A percentile compares a stretch with the other conserved stretches of the same genome.
Evolutionary conservation across 2,329 filamentous ascomycete species (phyloP).

Genomic region (Clarireedia hainanense): DNA sequence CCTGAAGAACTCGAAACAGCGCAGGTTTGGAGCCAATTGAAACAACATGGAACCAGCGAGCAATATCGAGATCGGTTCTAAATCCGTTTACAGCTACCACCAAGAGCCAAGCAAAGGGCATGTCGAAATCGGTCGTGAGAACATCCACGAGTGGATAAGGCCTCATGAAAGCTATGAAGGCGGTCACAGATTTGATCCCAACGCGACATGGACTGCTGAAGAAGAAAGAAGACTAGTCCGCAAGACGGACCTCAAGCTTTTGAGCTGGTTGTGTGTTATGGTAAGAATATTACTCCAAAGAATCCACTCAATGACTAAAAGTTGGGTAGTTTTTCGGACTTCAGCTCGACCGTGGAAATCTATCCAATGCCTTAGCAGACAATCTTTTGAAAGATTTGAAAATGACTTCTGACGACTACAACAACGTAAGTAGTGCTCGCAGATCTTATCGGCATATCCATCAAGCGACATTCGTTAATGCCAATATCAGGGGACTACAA

Average conservation of each 20-base stretch:
- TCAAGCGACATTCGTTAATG: not conserved
- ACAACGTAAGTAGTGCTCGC: conserved; percentile 9
- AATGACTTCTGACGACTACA: conserved; percentile 15
- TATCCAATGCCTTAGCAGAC: conserved; percentile 48
- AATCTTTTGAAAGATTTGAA: conserved; percentile 19
- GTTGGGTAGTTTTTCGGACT: conserved; percentile 47
- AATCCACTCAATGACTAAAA: not conserved
- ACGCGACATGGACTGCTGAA: conserved; percentile 44
- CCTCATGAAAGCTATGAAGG: conserved; percentile 8
- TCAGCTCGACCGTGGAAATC: conserved; percentile 52
- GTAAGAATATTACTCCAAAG: not conserved
- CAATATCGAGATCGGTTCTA: too few relatives aligned
- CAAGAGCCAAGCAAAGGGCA: too few relatives aligned
- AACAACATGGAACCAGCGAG: too few relatives aligned
- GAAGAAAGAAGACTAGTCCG: conserved; percentile 50
- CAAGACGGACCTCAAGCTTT: conserved; percentile 31
- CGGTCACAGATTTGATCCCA: conserved; percentile 35
- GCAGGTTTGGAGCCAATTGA: too few relatives aligned
- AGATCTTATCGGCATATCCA: not conserved
- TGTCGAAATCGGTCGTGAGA: too few relatives aligned
- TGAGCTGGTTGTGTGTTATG: conserved; percentile 6
- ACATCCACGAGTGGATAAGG: too few relatives aligned
- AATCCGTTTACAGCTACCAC: too few relatives aligned
- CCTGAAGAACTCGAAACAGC: too few relatives aligned
- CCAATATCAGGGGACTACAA: conserved; percentile 40